These are phyloP conservation scores for Wolfiporia cocos DNA, from an alignment of 1,284 basidiomycete species.

Conservation along the genomic window DNA sequence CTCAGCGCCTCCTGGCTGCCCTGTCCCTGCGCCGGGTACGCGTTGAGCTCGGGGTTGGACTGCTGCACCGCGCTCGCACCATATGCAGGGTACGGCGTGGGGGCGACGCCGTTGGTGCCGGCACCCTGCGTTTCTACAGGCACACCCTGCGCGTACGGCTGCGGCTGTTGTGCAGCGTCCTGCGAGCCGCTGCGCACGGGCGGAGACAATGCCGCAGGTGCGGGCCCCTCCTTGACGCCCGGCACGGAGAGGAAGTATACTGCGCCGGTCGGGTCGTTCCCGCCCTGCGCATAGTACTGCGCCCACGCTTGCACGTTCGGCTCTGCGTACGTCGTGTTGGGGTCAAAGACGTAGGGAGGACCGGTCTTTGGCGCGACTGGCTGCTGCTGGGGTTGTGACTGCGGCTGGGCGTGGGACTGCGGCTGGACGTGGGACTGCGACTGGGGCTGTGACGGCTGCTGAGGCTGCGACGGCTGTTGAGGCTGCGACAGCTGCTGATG, in stretches of 20 bases:
- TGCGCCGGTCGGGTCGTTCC: conserved; percentile 58
- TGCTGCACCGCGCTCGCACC: neutral
- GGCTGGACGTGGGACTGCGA: conserved; percentile 20
- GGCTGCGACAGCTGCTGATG: conserved; percentile 14
- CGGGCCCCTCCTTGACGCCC: conserved; percentile 47
- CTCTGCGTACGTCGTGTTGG: conserved; percentile 57
- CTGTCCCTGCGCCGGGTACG: neutral
- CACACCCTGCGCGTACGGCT: neutral
- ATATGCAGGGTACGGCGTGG: neutral
- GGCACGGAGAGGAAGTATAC: conserved; percentile 75
- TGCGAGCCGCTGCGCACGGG: conserved; percentile 11
- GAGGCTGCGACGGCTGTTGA: conserved; percentile 16
- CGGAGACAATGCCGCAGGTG: conserved; percentile 9
- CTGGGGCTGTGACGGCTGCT: conserved; percentile 19
- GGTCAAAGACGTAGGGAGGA: conserved; percentile 69
- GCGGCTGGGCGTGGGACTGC: conserved; percentile 20
- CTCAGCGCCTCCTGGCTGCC: conserved; percentile 1
- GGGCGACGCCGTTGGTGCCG: neutral
- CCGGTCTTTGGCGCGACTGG: conserved; percentile 24
- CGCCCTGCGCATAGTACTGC: conserved; percentile 71
- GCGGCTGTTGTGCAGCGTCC: conserved; percentile 6
- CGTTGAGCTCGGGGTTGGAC: neutral
- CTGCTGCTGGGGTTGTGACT: conserved; percentile 18
- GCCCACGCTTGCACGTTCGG: conserved; percentile 78
- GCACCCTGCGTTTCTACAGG: neutral